Base-by-base conservation (phyloP, 805 yeast genomes). In the Metschnikowia peoriensis region DNA sequence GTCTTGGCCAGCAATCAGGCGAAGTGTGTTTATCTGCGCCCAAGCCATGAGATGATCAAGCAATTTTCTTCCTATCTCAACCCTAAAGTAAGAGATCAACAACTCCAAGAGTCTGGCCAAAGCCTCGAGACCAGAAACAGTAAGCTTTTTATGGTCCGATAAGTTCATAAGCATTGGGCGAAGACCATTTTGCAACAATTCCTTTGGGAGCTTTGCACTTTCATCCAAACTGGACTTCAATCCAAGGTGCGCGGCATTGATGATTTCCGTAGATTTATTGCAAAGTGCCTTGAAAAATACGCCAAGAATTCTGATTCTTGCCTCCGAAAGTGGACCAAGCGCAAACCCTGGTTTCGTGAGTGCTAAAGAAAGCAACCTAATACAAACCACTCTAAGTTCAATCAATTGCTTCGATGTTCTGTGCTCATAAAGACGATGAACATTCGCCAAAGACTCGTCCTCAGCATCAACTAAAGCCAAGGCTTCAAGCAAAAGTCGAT, bases 401-500 rank as follows among this genome's bases (percentile, higher is more conserved):
- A 91, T 85, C 49, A 96, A 76, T 61, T 93, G 97, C 64, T 89
- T 93, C 0, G 96, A 79, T 0, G 97, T 92, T 51, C 90, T 80
- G 63, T 91, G 85, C 63, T 94, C 99, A 44, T 88, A 81, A 1
- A 90, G 83, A 37, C 94, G 79, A 62, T 89, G 96, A 0, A 90
- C 88, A 56, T 91, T 89, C 0, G 97, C 90, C 56, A 96, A 75
- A 1, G 97, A 89, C 61, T 93, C 97, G 67, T 94, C 99, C 52
- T 94, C 99, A 0, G 99, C 98, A 71, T 94, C 99, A 7, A 94
- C 97, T 46, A 94, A 73, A 0, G 97, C 97, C 51, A 93, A 76
- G 0, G 97, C 97, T 66, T 94, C 99, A 52, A 89, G 81, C 9
- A 94, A 71, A 51, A 96, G 73, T 49, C 99, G 75, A 53, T 86